Evolutionary conservation across 2,329 filamentous ascomycete genomes (phyloP), one percentile per base, ranked within the genome.

Genomic region (Fusarium tuaranense): DNA sequence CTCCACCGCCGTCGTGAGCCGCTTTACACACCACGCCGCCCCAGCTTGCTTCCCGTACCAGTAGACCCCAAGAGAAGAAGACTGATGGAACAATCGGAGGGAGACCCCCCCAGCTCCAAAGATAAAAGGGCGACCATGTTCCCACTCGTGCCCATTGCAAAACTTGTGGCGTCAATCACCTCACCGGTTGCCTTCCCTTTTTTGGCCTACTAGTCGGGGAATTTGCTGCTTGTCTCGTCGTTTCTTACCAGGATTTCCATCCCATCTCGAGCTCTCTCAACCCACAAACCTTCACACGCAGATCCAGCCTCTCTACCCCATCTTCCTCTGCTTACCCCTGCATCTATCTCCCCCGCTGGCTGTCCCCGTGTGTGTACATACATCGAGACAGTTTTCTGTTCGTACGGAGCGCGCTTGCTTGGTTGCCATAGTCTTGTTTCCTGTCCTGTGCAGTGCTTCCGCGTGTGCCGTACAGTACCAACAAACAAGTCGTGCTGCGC

Each of bases 151-250:
- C 63, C 68, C 46, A 76, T 79, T 75, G 73, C 70, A 78, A 79
- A 77, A 76, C 57, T 68, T 75, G 76, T 77, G 76, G 77, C 76
- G 70, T 73, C 65, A 69, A 78, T 77, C 75, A 78, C 76, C 65
- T 79, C 77, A 78, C 68, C 67, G 73, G 70, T 71, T 67, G 18
- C 66, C 60, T 74, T 73, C 66, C 70, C 63, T 25, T 57, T 75
- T 71, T 61, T 64, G 69, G 63, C 57, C 38, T 32, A 57, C 41
- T 59, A 61, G 48, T 76, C 70, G 67, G 68, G 66, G 62, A 69
- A 63, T 72, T 76, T 61, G 68, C 65, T 64, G 58, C 66, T 61
- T 36, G 60, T 59, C 66, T 73, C 68, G 59, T 64, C 68, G 41
- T 63, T 58, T 44, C 51, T 63, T 51, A 39, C 51, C 63, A 64